phyloP scores from a whole-genome alignment of 2,329 filamentous ascomycete genomes.

The Diplocarpon rosae region DNA sequence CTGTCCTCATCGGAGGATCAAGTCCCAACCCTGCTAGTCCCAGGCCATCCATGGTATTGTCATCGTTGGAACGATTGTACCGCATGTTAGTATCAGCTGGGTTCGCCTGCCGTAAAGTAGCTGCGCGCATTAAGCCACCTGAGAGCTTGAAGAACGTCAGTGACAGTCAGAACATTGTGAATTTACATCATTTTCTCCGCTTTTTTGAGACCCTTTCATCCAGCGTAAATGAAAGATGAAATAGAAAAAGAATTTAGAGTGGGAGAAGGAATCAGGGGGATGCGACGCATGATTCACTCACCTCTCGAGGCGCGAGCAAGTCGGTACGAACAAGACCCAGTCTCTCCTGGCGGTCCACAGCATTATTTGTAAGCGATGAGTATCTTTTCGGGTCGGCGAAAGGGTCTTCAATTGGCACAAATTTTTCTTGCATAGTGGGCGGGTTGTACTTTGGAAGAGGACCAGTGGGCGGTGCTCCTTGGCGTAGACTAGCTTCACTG shows the following conservation, averaged over 20 bases:
- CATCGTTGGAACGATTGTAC: neutral
- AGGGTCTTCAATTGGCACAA: neutral
- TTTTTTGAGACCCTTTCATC: too few relatives aligned
- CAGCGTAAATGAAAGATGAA: too few relatives aligned
- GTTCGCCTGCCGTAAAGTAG: neutral
- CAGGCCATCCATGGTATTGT: neutral
- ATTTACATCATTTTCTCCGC: too few relatives aligned
- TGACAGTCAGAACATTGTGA: too few relatives aligned
- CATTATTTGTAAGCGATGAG: conserved; percentile 1
- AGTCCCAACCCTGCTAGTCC: neutral
- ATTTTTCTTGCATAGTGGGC: neutral
- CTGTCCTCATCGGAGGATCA: neutral
- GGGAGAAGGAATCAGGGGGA: too few relatives aligned
- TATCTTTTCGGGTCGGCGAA: conserved; percentile 2
- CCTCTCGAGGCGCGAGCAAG: conserved; percentile 1
- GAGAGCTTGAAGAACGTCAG: neutral
- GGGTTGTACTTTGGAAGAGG: conserved; percentile 1
- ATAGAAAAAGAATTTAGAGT: too few relatives aligned
- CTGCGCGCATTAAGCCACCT: conserved; percentile 2
- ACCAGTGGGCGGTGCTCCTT: neutral
- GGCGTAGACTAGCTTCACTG: neutral
- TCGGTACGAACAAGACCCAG: conserved; percentile 1
- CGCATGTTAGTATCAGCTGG: neutral
- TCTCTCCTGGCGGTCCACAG: conserved; percentile 3
- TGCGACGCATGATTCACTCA: neutral